Conservation (phyloP, 352 stramenopile genomes). For the Pythium insidiosum region DNA sequence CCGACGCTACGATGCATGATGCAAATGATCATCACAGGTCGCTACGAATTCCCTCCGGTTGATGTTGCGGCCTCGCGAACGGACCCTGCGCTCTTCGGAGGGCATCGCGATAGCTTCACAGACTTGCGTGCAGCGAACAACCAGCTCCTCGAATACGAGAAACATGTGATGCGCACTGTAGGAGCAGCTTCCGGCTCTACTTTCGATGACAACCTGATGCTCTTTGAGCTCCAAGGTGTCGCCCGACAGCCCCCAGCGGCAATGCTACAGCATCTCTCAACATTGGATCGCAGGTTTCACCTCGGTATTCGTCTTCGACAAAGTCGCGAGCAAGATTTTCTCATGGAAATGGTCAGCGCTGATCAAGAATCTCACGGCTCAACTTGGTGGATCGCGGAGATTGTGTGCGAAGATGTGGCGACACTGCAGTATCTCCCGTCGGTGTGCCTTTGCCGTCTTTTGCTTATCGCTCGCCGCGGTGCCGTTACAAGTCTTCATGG, state of each 20-base stretch:
- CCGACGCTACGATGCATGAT: slow-evolving; percentile 74
- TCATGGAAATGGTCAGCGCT: slow-evolving; percentile 81
- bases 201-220: slow-evolving; percentile 59
- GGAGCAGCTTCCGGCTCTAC: slow-evolving; percentile 27
- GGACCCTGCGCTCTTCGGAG: slow-evolving; percentile 58
- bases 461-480: slow-evolving; percentile 47
- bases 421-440: slow-evolving; percentile 77
- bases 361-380: slow-evolving; percentile 8
- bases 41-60: slow-evolving; percentile 64
- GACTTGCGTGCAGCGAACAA: slow-evolving; percentile 50
- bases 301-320: slow-evolving; percentile 73
- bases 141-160: slow-evolving; percentile 65
- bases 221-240: slow-evolving; percentile 59
- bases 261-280: slow-evolving; percentile 69
- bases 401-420: slow-evolving; percentile 79
- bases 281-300: slow-evolving; percentile 63
- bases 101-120: slow-evolving; percentile 37
- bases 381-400: slow-evolving; percentile 80
- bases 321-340: slow-evolving; percentile 66
- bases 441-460: slow-evolving; percentile 66
- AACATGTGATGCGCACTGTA: too few species aligned
- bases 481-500: background rate
- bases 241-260: slow-evolving; percentile 59
- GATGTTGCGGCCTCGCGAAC: slow-evolving; percentile 16
- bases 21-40: slow-evolving; percentile 81